Evolutionary conservation across 257 asterid genomes (phyloP).

Genomic region (Petunia secreta): DNA sequence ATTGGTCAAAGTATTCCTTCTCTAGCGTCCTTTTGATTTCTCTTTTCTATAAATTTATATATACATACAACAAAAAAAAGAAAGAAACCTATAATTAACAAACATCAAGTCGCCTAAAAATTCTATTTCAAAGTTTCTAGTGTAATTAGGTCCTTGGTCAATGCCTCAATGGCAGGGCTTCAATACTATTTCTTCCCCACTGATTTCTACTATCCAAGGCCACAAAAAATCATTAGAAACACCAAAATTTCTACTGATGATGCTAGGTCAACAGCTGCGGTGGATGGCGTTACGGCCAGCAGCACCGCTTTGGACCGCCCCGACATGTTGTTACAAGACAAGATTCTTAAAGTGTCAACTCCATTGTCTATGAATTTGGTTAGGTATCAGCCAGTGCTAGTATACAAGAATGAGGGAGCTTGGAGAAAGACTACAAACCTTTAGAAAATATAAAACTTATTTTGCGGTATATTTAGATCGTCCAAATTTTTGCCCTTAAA

Average conservation of each 20-base stretch:
- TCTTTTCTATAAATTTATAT: too few relatives aligned
- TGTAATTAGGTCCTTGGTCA: neutral
- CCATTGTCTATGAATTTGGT: slow-evolving; percentile 8
- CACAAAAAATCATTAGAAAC: slow-evolving; percentile 18
- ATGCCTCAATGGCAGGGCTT: slow-evolving; percentile 52
- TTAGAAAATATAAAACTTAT: too few relatives aligned
- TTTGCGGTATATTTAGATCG: too few relatives aligned
- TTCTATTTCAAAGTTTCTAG: too few relatives aligned
- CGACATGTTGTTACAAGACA: slow-evolving; percentile 16
- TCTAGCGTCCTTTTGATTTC: neutral
- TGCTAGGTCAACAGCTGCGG: neutral
- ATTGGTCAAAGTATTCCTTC: neutral
- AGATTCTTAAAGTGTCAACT: slow-evolving; percentile 16
- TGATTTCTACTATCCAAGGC: slow-evolving; percentile 57
- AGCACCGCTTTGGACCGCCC: neutral
- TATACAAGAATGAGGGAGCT: neutral
- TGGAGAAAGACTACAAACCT: neutral
- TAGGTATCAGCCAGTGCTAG: neutral
- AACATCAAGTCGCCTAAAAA: neutral
- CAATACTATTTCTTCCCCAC: slow-evolving; percentile 60
- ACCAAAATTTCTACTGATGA: neutral
- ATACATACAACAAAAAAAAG: neutral
- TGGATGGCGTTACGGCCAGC: neutral
- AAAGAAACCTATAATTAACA: neutral
- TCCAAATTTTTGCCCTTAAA: too few relatives aligned